Base-by-base conservation (phyloP, 805 yeast species). In the Brettanomyces nanus region DNA sequence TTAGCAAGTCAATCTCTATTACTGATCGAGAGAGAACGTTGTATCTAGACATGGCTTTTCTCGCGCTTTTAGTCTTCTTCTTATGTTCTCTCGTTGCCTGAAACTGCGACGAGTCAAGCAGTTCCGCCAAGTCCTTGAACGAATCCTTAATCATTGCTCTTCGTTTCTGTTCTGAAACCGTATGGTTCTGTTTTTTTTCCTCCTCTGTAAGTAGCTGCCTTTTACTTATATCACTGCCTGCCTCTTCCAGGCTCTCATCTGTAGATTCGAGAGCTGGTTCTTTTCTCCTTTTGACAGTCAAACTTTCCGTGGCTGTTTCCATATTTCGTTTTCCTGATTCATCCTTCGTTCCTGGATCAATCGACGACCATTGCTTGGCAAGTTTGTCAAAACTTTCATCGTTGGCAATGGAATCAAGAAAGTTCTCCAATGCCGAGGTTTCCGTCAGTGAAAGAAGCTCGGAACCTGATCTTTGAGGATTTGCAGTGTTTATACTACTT, bases 131-230 rank as follows among this genome's bases (percentile, higher is more conserved):
- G 13, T 48, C 31, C 29, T 63, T 65, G 43, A 60, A 65, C 3
- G 69, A 61, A 11, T 49, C 52, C 39, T 59, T 62, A 19, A 66
- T 65, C 38, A 53, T 46, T 28, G 51, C 47, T 31, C 70, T 49
- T 22, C 70, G 47, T 39, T 53, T 54, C 43, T 64, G 66, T 45
- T 65, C 70, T 19, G 63, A 56, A 18, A 55, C 48, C 7, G 64
- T 58, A 45, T 65, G 70, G 37, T 59, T 54, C 23, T 45, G 35
- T 32, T 64, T 49, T 39, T 57, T 61, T 42, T 65, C 65, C 31
- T 59, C 54, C 31, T 51, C 54, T 5, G 56, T 40, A 19, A 63
- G 51, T 14, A 19, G 17, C 26, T 20, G 25, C 26, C 19, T 31
- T 27, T 20, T 10, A n/a, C 13, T 13, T 18, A 17, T 19, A n/a